Percentiles rank a stretch among this genome's conserved stretches.
Conservation (phyloP, 192 early-diverging fungal genomes). For the Coemansia sp. region DNA sequence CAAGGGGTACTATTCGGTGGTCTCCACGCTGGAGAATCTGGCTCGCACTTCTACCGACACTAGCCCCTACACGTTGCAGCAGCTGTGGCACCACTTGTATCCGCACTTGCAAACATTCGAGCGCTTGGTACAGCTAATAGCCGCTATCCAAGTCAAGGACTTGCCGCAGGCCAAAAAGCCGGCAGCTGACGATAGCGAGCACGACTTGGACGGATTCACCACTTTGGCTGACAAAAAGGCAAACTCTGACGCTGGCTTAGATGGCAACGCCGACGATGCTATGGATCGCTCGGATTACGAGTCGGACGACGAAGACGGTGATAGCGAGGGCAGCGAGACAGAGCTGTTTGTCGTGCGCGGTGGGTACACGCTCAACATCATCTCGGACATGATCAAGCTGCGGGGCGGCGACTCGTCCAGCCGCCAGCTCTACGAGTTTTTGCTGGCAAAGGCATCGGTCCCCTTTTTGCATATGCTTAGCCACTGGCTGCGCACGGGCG, state of each 20-base stretch:
- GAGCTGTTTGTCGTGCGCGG: constrained; percentile 68
- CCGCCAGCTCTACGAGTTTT: constrained; percentile 76
- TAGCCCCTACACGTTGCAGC: constrained; percentile 81
- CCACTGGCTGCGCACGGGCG: constrained; percentile 88
- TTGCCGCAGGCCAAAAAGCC: constrained; percentile 26
- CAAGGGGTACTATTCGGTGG: constrained; percentile 82
- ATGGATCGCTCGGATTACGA: constrained; percentile 14
- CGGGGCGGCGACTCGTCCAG: constrained; percentile 65
- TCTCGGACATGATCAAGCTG: constrained; percentile 66
- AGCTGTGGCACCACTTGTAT: constrained; percentile 88
- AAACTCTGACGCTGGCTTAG: constrained; percentile 19
- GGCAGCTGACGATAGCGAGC: not conserved
- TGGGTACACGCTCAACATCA: constrained; percentile 75
- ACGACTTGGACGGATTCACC: constrained; percentile 22
- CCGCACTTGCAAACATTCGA: constrained; percentile 69
- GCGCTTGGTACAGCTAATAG: constrained; percentile 58
- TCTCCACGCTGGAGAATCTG: constrained; percentile 91
- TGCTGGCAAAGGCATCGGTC: constrained; percentile 75
- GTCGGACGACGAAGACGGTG: constrained; percentile 9
- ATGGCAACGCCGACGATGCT: constrained; percentile 8
- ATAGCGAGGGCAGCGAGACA: constrained; percentile 22
- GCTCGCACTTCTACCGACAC: constrained; percentile 60
- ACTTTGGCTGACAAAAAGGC: constrained; percentile 27
- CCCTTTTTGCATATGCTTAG: constrained; percentile 86
- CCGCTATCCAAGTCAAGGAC: constrained; percentile 51